Percentiles rank a stretch among this genome's conserved stretches.
These are phyloP conservation scores for Crucihimalaya himalaica DNA, from an alignment of 345 rosid genomes.

Conservation along the genomic window DNA sequence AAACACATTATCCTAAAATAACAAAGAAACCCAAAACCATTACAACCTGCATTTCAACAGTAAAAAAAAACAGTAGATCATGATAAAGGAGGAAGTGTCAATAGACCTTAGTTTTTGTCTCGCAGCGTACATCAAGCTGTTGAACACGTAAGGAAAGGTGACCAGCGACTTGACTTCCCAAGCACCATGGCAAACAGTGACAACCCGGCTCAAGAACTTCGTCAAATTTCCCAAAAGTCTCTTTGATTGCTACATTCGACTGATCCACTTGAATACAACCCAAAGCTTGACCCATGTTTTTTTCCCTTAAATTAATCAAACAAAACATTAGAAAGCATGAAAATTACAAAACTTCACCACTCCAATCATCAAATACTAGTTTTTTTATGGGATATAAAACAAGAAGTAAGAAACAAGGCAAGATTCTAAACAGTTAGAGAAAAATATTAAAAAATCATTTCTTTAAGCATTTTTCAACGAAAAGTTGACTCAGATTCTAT, in stretches of 20 bases:
- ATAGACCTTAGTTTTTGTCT: conserved; percentile 86
- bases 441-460: not conserved
- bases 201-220: conserved; percentile 80
- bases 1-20: conserved; percentile 50
- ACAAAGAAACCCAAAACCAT: not conserved
- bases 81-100: not conserved
- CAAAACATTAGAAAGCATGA: conserved; percentile 11
- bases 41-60: not conserved
- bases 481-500: conserved; percentile 16
- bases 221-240: conserved; percentile 75
- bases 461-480: not conserved
- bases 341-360: not conserved
- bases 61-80: not conserved
- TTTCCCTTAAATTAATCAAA: not conserved
- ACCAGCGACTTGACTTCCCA: conserved; percentile 75
- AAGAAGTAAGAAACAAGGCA: conserved; percentile 18
- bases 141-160: conserved; percentile 70
- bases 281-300: conserved; percentile 45
- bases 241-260: conserved; percentile 68
- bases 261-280: conserved; percentile 79
- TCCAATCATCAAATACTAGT: not conserved
- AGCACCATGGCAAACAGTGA: conserved; percentile 81
- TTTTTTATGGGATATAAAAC: not conserved
- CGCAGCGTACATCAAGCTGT: conserved; percentile 83
- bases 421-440: not conserved